Base-by-base conservation (phyloP, 2,329 filamentous ascomycete genomes). In the Pezicula radicicola region DNA sequence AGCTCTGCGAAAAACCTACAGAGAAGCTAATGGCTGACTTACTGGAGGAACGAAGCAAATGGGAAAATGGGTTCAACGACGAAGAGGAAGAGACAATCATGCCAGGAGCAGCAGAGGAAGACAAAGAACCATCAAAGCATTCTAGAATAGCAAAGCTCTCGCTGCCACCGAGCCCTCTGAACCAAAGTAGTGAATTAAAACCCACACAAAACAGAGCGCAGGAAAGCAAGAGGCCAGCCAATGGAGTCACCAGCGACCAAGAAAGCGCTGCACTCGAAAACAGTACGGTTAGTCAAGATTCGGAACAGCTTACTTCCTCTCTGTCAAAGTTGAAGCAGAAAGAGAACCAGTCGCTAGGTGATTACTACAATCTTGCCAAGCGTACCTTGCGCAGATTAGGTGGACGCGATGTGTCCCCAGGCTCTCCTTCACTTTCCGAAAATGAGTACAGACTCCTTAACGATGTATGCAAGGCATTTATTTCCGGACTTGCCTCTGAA, bases 1-100 rank as follows among this genome's bases (percentile, higher is more conserved):
- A 95, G 65, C 77, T 96, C 15, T 96, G 91, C 63, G 79, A 93
- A 66, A 79, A 73, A 40, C 91, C 91, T 2, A 77, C 80, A 0
- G 69, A 77, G 2, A 74, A 79, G 51, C 75, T 95, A 1, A 79
- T 79, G 13, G 66, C 72, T 9, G 83, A 81, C 51, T 75, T 95
- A 5, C 63, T 80, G 4, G 77, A 83, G 33, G 86, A 88, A 61
- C 80, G 88, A 6, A 70, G 75, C 41, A 89, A 85, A 62, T 93
- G 89, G 88, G 88, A 93, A 57, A 77, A 70, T 42, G 82, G 75
- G 42, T 74, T 71, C 46, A 72, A 67, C 3, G 66, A 69, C 3
- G 75, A 75, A 2, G 60, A 64, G 5, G 67, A 69, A 4, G 42
- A 45, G 6, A 16, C 27, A 30, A 25, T 27, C 9, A 10, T 45